Conservation (phyloP, 768 basidiomycete species). For the Mycena vulgaris region DNA sequence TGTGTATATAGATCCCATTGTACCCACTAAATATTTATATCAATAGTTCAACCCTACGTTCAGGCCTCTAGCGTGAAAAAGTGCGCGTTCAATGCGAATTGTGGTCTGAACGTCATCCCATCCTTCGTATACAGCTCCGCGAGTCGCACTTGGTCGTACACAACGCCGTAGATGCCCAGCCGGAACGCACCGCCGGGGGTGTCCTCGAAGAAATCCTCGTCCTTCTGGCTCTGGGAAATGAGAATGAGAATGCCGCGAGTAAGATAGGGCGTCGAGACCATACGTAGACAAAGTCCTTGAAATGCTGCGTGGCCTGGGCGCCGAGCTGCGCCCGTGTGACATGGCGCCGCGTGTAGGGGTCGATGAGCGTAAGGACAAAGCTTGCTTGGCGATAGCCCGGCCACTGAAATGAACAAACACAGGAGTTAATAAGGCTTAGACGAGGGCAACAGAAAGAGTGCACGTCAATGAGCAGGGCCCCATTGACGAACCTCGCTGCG, state of each 20-base stretch:
- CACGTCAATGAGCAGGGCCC: conserved; percentile 18
- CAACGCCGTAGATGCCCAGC: conserved; percentile 27
- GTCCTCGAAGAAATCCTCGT: conserved; percentile 5
- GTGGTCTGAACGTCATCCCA: conserved; percentile 25
- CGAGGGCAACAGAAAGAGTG: not conserved
- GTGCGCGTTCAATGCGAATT: conserved; percentile 30
- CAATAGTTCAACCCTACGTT: too few species aligned
- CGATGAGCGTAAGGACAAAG: conserved; percentile 27
- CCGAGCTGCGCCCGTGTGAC: conserved; percentile 34
- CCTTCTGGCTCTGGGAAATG: conserved; percentile 16
- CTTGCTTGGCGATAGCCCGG: conserved; percentile 31
- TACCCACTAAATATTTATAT: too few species aligned
- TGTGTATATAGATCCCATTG: too few species aligned
- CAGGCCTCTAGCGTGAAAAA: too few species aligned
- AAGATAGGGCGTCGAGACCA: too few species aligned
- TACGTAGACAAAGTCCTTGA: conserved; percentile 34
- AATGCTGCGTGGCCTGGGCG: conserved; percentile 24
- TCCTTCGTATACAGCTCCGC: conserved; percentile 34
- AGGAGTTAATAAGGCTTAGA: not conserved
- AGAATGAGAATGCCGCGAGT: too few species aligned
- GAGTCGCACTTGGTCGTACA: conserved; percentile 34
- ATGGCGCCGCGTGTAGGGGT: conserved; percentile 25
- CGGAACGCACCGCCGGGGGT: not conserved
- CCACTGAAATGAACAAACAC: conserved; percentile 13
- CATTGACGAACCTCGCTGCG: conserved; percentile 5